Base-by-base conservation (phyloP, 345 rosid species). In the Populus simonii region DNA sequence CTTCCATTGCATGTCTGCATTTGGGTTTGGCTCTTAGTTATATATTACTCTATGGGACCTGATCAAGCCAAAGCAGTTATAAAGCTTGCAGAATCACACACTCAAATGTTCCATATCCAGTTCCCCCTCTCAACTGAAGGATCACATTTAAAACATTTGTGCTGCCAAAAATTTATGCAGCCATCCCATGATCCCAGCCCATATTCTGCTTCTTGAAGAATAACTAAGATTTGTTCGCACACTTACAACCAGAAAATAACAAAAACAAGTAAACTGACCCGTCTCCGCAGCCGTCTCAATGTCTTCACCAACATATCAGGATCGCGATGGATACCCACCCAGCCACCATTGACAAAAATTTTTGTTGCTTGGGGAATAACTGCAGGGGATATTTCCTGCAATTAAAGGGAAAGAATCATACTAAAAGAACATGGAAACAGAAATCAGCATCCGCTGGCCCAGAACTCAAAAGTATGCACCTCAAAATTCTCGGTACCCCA, bases 281-380 rank as follows among this genome's bases (percentile, higher is more conserved):
- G 83, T 89, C 99, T 88, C 80, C 99, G 89, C 86, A 93, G 80
- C 80, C 94, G 85, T 84, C 98, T 89, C 86, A 96, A 87, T 4
- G 99, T 96, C 84, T 86, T 93, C 68, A 93, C 99, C 89, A 96
- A 91, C 99, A 96, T 96, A 84, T 96, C 98, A 79, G 99, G 99
- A 81, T 96, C 91, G 11, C 99, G 96, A 83, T 93, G 98, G 73
- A 96, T 90, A 49, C 99, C 99, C 78, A 96, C 98, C 99, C 99
- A 96, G 80, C 96, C 88, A 83, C 99, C 98, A 81, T 96, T 93
- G 66, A 96, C 97, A 80, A 96, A 93, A 79, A 91, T 92, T 86
- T 96, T 96, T 1, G 98, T 96, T 17, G 99, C 93, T 88, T 88
- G 93, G 66, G 97, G 98, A 82, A 96, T 96, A 83, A 91, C 98